Conservation (phyloP, 1,284 basidiomycete genomes). For the Naganishia cerealis region DNA sequence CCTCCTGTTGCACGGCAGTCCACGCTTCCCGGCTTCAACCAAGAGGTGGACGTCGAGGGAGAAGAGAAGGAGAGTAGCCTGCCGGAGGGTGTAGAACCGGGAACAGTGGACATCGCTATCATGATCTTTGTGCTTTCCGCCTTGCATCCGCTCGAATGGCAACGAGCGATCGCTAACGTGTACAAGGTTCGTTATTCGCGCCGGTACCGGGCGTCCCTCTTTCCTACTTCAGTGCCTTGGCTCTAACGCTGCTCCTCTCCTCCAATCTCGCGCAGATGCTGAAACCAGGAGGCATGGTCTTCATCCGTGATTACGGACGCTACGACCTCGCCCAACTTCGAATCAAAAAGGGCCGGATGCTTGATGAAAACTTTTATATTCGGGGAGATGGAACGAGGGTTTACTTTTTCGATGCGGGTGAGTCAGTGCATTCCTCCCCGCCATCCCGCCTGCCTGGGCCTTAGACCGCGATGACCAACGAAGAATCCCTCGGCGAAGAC, state of each 20-base stretch:
- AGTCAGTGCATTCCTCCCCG: conserved; percentile 35
- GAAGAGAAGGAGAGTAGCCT: conserved; percentile 48
- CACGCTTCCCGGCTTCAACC: conserved; percentile 18
- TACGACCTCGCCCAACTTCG: conserved; percentile 91
- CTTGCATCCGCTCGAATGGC: conserved; percentile 90
- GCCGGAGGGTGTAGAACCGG: conserved; percentile 66
- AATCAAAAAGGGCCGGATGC: conserved; percentile 81
- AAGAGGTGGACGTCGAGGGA: neutral
- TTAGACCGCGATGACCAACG: too few relatives aligned
- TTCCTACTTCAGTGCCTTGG: neutral
- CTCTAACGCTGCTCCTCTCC: neutral
- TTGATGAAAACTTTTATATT: conserved; percentile 91
- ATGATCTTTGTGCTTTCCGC: conserved; percentile 94
- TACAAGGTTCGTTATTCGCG: conserved; percentile 60
- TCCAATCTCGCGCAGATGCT: conserved; percentile 64
- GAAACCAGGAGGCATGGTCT: conserved; percentile 79
- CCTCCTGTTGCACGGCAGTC: conserved; percentile 40
- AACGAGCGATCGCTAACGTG: conserved; percentile 77
- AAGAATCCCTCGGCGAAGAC: neutral
- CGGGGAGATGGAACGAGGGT: conserved; percentile 95
- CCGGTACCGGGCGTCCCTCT: neutral
- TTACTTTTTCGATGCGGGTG: conserved; percentile 87
- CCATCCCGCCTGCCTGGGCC: too few relatives aligned
- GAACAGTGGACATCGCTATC: conserved; percentile 80
- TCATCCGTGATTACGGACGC: conserved; percentile 92